Evolutionary conservation across 345 rosid species (phyloP).

Genomic region (Moricandia moricandioides): DNA sequence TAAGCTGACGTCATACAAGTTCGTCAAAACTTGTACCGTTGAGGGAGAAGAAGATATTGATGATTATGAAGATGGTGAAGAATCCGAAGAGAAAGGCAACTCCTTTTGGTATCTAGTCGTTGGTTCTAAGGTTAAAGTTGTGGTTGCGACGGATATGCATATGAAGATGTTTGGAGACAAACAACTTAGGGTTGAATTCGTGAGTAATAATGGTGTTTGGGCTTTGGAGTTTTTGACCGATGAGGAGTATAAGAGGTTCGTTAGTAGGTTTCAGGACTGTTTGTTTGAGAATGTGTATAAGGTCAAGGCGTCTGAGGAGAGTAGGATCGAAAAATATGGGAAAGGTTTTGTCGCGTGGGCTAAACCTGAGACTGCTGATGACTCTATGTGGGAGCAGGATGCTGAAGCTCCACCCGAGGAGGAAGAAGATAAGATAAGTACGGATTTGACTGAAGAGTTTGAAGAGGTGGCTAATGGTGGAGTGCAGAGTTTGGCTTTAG

Average conservation of each 20-base stretch:
- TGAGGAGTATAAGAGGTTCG: slow-evolving; percentile 65
- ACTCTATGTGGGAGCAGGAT: slow-evolving; percentile 92
- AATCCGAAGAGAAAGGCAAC: slow-evolving; percentile 34
- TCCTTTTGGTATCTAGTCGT: slow-evolving; percentile 64
- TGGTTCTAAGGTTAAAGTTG: slow-evolving; percentile 60
- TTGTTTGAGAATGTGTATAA: slow-evolving; percentile 83
- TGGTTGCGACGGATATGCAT: slow-evolving; percentile 71
- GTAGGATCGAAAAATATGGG: slow-evolving; percentile 66
- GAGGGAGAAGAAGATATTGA: slow-evolving; percentile 39
- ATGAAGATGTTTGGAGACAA: slow-evolving; percentile 76
- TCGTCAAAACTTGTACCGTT: slow-evolving; percentile 38
- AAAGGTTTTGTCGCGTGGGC: slow-evolving; percentile 89
- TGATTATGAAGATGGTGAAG: slow-evolving; percentile 43
- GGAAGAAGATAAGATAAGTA: slow-evolving; percentile 30
- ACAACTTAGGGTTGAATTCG: slow-evolving; percentile 75
- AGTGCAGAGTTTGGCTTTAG: slow-evolving; percentile 79
- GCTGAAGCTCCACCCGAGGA: slow-evolving; percentile 49
- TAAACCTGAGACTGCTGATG: slow-evolving; percentile 83
- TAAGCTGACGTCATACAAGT: slow-evolving; percentile 54
- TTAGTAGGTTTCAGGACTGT: slow-evolving; percentile 63
- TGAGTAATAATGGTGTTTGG: slow-evolving; percentile 64
- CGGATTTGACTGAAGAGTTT: slow-evolving; percentile 67
- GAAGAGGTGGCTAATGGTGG: slow-evolving; percentile 90
- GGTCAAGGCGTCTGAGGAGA: slow-evolving; percentile 61
- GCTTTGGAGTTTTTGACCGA: slow-evolving; percentile 72